Percentiles rank a stretch among this genome's conserved stretches.
phyloP scores from a whole-genome alignment of 768 basidiomycete species.

The Termitomyces sp. region DNA sequence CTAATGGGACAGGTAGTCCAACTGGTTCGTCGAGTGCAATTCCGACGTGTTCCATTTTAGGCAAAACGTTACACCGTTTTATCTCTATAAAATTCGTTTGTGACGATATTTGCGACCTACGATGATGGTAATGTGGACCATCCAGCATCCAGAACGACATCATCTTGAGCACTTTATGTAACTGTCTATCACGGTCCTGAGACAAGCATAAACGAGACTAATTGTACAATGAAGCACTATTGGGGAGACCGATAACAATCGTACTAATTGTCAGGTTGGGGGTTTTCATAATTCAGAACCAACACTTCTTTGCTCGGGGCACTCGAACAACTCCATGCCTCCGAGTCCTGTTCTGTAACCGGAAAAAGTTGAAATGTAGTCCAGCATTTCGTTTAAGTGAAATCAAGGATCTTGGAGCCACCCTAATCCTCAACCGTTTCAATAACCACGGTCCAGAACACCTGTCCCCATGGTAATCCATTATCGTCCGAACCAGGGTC shows the following conservation, averaged over 20 bases:
- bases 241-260: not conserved
- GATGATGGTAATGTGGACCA: not conserved
- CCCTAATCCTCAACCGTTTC: conserved; percentile 30
- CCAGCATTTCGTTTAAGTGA: not conserved
- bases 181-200: too few species aligned
- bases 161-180: too few species aligned
- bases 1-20: too few species aligned
- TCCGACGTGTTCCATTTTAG: too few species aligned
- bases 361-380: not conserved
- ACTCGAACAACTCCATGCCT: too few species aligned
- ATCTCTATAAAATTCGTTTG: not conserved
- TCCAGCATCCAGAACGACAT: not conserved
- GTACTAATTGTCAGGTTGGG: not conserved
- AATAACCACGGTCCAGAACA: conserved; percentile 53
- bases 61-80: too few species aligned
- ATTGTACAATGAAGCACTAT: too few species aligned
- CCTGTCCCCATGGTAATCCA: conserved; percentile 39
- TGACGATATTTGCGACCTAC: not conserved
- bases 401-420: not conserved
- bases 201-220: too few species aligned
- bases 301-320: too few species aligned
- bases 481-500: conserved; percentile 12
- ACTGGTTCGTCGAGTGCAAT: too few species aligned
- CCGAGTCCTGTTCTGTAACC: too few species aligned
- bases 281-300: too few species aligned